Evolutionary conservation across 2,329 filamentous ascomycete genomes (phyloP), one percentile per base, ranked within the genome.

Genomic region (Cordyceps javanica): DNA sequence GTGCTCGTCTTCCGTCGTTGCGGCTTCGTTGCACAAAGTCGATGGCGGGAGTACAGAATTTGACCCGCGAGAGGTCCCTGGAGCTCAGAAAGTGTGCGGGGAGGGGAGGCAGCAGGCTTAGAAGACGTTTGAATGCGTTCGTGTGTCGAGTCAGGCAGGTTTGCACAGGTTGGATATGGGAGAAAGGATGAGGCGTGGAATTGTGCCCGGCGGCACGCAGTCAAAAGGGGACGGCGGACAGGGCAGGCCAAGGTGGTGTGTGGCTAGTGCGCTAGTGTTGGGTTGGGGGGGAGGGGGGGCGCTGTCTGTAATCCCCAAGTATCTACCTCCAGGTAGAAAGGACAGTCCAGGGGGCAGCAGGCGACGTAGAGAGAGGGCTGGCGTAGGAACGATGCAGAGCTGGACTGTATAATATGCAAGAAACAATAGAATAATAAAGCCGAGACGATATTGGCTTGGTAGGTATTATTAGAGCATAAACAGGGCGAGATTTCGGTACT

Each of bases 181-280:
- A 30, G n/a, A 56, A 45, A 49, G 25, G 44, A n/a, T 8, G 21
- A 49, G 44, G 34, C 53, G 53, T 25, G 26, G 44, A 44, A 30
- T 49, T 41, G 41, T 49, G 44, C 32, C 41, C 21, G 53, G 32
- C 53, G 53, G 44, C 44, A 34, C 19, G 42, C 28, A 28, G 55
- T 55, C 55, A 44, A 58, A 58, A 46, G 55, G 55, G 32, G 38
- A 52, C 48, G 39, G 39, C 3, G 10, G 39, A 11, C 39, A 42
- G 39, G 39, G 44, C 55, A 48, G 34, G 53, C 53, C n/a, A 23
- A 25, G 51, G 34, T 16, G 32, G 60, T 62, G 55, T 56, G 55
- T 50, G 45, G 45, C 46, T 50, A 45, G 48, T 51, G 45, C 44
- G 38, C 45, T 55, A 34, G 26, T 25, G 32, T 26, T n/a, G 11